Base-by-base conservation (phyloP, 768 basidiomycete genomes). In the Calvatia gigantea region DNA sequence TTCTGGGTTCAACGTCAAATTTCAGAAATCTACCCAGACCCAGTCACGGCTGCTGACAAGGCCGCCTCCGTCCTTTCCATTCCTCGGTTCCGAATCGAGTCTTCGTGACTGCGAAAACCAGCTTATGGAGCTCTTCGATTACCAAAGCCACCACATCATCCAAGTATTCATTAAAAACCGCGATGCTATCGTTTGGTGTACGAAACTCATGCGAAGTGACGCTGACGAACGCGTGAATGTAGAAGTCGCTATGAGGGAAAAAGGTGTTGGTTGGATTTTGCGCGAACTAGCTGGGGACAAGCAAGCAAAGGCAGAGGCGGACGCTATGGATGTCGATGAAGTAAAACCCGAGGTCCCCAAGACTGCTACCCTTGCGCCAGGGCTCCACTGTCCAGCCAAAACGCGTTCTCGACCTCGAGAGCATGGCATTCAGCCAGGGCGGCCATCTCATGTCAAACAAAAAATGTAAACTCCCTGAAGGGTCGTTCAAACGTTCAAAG, bases 1-100 rank as follows among this genome's bases (percentile, higher is more conserved):
- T 98, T 98, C 84, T 99, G 95, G 95, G 92, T 99, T 0, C 97
- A 99, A 66, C 87, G 95, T 1, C 89, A 96, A 57, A 86, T 98
- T 48, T 84, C 91, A 0, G 86, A 92, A 65, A 79, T 94, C 12
- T 98, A 97, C 65, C 82, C 95, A 4, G 97, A 99, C 67, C 91
- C 97, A 2, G 88, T 94, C 64, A 97, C 93, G 14, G 91, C 94
- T 2, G 88, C 94, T 54, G 90, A 93, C 71, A 95, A 98, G 64
- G 91, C 97, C 0, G 74, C 87, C 1, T 73, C 86, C 8, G 94
- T 95, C 1, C 84, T 98, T 51, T 81, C 50, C 31, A 61, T 61
- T n/a, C 43, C 61, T 61, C 32, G 61, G 61, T 32, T 61, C 61
- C 31, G 61, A 61, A 32, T 61, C 58, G 0, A 61, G 58, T 39